Evolutionary conservation across 345 rosid species (phyloP).

Genomic region (Aquilaria sinensis): DNA sequence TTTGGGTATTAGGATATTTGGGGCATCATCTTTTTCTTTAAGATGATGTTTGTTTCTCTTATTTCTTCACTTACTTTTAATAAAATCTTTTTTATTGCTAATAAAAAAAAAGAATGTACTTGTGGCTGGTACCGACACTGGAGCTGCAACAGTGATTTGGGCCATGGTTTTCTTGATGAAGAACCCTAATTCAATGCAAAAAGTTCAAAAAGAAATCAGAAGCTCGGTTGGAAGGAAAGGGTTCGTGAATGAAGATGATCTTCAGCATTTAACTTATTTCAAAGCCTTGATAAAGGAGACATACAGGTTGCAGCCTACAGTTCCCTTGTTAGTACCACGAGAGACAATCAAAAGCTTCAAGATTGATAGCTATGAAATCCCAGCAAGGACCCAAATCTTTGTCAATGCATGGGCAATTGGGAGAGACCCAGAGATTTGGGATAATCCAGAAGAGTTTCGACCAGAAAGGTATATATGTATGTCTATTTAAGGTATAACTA

Average conservation of each 20-base stretch:
- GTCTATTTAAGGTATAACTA: no score
- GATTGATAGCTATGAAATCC: conserved; percentile 23
- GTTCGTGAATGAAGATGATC: conserved; percentile 29
- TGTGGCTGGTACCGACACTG: conserved; percentile 37
- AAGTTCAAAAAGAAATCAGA: conserved; percentile 30
- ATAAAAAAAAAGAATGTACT: conserved; percentile 23
- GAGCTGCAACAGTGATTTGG: conserved; percentile 36
- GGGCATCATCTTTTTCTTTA: no score
- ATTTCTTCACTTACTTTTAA: neutral
- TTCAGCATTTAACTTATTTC: conserved; percentile 23
- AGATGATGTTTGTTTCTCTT: no score
- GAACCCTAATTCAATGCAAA: conserved; percentile 27
- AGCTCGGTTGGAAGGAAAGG: conserved; percentile 20
- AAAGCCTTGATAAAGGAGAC: conserved; percentile 42
- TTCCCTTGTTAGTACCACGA: conserved; percentile 25
- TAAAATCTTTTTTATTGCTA: neutral
- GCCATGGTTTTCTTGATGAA: conserved; percentile 34
- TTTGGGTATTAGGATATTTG: no score
- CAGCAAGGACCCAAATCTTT: conserved; percentile 23
- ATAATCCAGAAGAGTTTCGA: conserved; percentile 5
- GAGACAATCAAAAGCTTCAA: conserved; percentile 19
- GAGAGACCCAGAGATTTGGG: conserved; percentile 35
- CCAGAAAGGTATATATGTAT: conserved; percentile 2
- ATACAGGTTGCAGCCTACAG: conserved; percentile 23
- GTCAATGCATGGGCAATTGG: conserved; percentile 35